Evolutionary conservation across 805 yeast genomes (phyloP).

Genomic region (Lachancea nothofagi): DNA sequence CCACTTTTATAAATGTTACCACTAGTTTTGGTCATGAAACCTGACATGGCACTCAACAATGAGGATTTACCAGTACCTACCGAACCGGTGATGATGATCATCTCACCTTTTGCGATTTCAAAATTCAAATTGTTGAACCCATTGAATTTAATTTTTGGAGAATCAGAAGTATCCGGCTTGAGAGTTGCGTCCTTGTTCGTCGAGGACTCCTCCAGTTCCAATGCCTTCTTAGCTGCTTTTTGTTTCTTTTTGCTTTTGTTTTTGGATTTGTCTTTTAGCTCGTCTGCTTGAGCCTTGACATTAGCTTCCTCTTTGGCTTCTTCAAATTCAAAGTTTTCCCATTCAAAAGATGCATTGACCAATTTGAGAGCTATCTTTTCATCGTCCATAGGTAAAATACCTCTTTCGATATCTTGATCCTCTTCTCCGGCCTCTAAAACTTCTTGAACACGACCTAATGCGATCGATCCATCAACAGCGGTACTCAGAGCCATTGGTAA

Average conservation of each 20-base stretch:
- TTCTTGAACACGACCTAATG: slow-evolving; percentile 51
- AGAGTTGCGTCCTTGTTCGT: slow-evolving; percentile 9
- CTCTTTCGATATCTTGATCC: slow-evolving; percentile 20
- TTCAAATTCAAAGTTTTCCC: slow-evolving; percentile 50
- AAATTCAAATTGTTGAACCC: slow-evolving; percentile 50
- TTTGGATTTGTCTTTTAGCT: slow-evolving; percentile 10
- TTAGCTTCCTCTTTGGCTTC: slow-evolving; percentile 30
- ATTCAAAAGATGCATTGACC: slow-evolving; percentile 52
- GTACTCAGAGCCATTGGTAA: slow-evolving; percentile 67
- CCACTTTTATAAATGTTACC: slow-evolving; percentile 52
- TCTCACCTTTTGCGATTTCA: slow-evolving; percentile 55
- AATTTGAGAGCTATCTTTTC: slow-evolving; percentile 43
- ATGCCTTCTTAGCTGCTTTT: background rate
- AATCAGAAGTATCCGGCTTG: slow-evolving; percentile 12
- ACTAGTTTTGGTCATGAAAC: slow-evolving; percentile 46
- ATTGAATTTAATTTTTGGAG: slow-evolving; percentile 31
- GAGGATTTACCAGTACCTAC: slow-evolving; percentile 40
- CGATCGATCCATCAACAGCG: slow-evolving; percentile 61
- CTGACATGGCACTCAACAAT: slow-evolving; percentile 54
- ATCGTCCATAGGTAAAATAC: slow-evolving; percentile 17
- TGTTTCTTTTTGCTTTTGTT: background rate
- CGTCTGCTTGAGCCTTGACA: slow-evolving; percentile 24
- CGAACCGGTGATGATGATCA: slow-evolving; percentile 53
- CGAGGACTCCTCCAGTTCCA: background rate
- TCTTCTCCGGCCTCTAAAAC: slow-evolving; percentile 44